A percentile compares a stretch with the other conserved stretches of the same genome.
Evolutionary conservation across 2,329 filamentous ascomycete genomes (phyloP).

Genomic region (Cyanodermella asteris): DNA sequence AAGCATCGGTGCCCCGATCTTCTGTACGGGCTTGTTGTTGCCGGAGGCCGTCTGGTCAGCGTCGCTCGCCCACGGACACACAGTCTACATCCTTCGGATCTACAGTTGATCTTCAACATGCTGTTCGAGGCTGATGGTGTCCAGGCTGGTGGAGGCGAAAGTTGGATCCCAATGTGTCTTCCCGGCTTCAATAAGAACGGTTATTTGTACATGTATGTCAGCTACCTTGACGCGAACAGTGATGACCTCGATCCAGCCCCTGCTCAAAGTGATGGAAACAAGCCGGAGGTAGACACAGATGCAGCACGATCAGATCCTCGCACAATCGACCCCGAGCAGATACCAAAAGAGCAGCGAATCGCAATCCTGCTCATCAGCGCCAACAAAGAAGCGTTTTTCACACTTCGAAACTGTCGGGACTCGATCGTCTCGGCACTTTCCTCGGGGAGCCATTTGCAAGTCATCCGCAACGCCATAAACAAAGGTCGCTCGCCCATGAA

Average conservation of each 20-base stretch:
- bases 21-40: constrained; percentile 82
- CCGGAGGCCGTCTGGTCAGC: constrained; percentile 78
- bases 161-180: constrained; percentile 89
- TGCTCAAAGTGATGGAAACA: constrained; percentile 5
- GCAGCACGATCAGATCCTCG: too few species aligned
- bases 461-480: constrained; percentile 50
- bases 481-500: constrained; percentile 48
- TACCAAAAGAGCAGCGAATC: constrained; percentile 40
- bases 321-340: constrained; percentile 14
- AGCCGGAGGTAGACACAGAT: too few species aligned
- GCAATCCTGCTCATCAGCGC: constrained; percentile 83
- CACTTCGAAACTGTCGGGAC: constrained; percentile 51
- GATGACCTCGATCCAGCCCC: constrained; percentile 21
- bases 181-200: constrained; percentile 94
- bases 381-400: constrained; percentile 83
- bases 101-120: constrained; percentile 98
- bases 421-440: constrained; percentile 30
- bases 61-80: constrained; percentile 88
- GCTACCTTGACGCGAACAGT: constrained; percentile 52
- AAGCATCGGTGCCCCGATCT: constrained; percentile 57
- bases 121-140: constrained; percentile 86
- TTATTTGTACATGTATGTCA: constrained; percentile 98
- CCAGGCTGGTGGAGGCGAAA: constrained; percentile 81
- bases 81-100: constrained; percentile 81
- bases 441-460: constrained; percentile 44